Evolutionary conservation across 2,329 filamentous ascomycete species (phyloP), one percentile per base, ranked within the genome.

Genomic region (Alternaria viburni): DNA sequence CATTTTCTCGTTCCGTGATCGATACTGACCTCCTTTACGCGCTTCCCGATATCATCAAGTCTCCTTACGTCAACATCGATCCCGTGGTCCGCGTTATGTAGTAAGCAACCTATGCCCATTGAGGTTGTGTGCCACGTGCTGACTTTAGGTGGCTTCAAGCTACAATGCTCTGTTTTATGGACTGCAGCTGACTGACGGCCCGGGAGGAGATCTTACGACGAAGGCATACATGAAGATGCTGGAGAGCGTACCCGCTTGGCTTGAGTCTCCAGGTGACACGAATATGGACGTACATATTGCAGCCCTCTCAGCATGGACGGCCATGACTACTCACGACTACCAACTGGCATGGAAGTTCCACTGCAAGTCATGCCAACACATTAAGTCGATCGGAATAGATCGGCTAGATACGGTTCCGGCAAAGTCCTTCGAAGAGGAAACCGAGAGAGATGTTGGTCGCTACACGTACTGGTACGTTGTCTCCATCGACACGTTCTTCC

Each of bases 301-400:
- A 30, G 62, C 68, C 1, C 51, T 76, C 17, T 70, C 63, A 4
- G 51, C 64, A 5, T 76, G 73, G 74, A 72, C 72, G 15, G 67
- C 69, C 3, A 67, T 74, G 32, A 70, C 61, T 32, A 71, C 72
- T 44, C 71, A 74, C 12, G 73, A 77, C 23, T 75, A 74, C 44
- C 73, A 74, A 36, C 59, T 76, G 7, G 68, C 71, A 3, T 77
- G 74, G 72, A 73, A 71, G 21, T 74, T 77, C 21, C 74, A 77
- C 52, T 66, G 67, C 60, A 75, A 75, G 50, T 60, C 69, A 1
- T 77, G 71, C 52, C 71, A 74, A 1, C 71, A 62, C 25, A 19
- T 75, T 4, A 74, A 71, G 43, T 54, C 55, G 17, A 66, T 51
- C 15, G 67, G 67, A 8, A 66, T 73, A 26, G 69, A 75, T 51